These are phyloP conservation scores for Mangifera indica DNA, from an alignment of 345 rosid species.

Conservation along the genomic window DNA sequence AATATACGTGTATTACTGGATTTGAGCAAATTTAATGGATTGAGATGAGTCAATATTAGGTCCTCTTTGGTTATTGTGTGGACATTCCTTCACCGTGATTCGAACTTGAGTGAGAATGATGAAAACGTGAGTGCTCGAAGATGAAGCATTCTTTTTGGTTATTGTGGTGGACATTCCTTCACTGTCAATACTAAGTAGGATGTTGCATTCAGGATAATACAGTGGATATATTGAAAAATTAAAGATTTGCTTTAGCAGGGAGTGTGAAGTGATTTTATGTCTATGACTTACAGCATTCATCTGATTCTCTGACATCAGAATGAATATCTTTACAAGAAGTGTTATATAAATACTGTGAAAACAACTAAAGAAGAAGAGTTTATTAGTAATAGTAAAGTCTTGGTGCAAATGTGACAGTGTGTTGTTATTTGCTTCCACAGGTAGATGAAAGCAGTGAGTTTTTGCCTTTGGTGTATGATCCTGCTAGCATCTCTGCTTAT, in stretches of 20 bases:
- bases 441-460: slow-evolving; percentile 90
- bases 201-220: no score
- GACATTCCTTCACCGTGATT: neutral
- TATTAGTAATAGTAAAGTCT: neutral
- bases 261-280: neutral
- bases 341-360: neutral
- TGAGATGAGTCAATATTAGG: neutral
- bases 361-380: neutral
- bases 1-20: slow-evolving; percentile 4
- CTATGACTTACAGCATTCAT: neutral
- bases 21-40: neutral
- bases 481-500: slow-evolving; percentile 75
- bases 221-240: neutral
- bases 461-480: slow-evolving; percentile 88
- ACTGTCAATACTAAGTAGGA: neutral
- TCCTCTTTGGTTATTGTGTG: neutral
- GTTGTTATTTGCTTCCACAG: slow-evolving; percentile 28
- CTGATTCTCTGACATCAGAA: neutral
- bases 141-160: neutral
- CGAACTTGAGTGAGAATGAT: no score
- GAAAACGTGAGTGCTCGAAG: neutral
- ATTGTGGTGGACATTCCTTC: neutral
- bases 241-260: neutral
- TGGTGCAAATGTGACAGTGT: slow-evolving; percentile 5
- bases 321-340: neutral